Conservation (phyloP, 495 filamentous ascomycete genomes). For the Neurospora sp. region DNA sequence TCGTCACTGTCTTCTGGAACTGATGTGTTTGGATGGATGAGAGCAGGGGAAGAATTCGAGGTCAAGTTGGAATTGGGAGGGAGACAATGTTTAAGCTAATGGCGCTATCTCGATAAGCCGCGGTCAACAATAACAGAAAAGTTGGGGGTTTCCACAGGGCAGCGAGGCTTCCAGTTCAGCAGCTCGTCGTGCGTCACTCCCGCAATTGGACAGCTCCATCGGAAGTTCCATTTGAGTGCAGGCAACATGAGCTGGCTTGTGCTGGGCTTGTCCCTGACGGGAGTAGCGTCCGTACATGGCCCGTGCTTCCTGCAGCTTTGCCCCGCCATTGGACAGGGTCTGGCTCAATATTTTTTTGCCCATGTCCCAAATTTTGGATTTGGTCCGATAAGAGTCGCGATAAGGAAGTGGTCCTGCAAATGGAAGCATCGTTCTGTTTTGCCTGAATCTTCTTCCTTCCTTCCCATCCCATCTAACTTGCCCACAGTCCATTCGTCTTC, state of each 20-base stretch:
- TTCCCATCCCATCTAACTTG: not conserved
- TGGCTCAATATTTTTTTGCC: conserved; percentile 23
- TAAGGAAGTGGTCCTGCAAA: not conserved
- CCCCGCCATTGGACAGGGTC: conserved; percentile 14
- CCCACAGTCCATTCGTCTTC: not conserved
- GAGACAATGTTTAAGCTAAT: not conserved
- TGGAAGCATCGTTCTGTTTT: not conserved
- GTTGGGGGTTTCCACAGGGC: not conserved
- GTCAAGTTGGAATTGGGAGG: not conserved
- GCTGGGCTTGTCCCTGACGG: not conserved
- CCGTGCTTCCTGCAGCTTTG: conserved; percentile 3
- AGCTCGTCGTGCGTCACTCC: not conserved
- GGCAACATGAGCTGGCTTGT: not conserved
- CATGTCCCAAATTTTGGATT: not conserved
- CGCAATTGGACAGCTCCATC: not conserved
- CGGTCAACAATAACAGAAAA: not conserved
- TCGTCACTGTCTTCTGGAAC: too few relatives aligned
- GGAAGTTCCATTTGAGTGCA: not conserved
- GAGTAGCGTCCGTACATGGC: conserved; percentile 6
- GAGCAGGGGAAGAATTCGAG: not conserved
- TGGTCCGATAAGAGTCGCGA: not conserved
- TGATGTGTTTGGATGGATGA: not conserved
- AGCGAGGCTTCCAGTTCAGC: not conserved
- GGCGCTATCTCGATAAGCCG: not conserved
- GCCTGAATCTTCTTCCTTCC: not conserved